phyloP scores from a whole-genome alignment of 495 filamentous ascomycete species.

The Emericellopsis terricola region DNA sequence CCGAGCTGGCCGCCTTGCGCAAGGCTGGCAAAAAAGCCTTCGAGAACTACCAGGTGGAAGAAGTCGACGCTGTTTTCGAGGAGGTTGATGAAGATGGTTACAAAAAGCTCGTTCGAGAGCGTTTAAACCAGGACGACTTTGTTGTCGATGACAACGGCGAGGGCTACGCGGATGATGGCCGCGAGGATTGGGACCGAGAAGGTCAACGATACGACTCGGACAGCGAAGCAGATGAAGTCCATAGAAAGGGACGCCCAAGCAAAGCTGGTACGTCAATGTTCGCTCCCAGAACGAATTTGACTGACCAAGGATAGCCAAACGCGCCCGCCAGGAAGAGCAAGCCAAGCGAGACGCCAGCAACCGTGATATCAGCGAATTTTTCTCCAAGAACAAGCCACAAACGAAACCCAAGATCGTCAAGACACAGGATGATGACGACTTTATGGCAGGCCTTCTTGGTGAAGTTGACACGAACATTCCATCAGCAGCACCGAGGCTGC shows the following conservation, averaged over 20 bases:
- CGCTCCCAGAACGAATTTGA: not conserved
- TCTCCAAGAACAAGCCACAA: conserved; percentile 49
- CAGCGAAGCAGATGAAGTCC: conserved; percentile 48
- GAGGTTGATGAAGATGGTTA: conserved; percentile 95
- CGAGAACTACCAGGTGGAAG: conserved; percentile 72
- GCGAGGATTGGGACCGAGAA: conserved; percentile 84
- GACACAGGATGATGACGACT: conserved; percentile 74
- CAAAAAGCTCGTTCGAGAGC: conserved; percentile 81
- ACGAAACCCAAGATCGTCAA: conserved; percentile 58
- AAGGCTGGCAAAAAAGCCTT: conserved; percentile 80
- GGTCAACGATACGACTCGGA: conserved; percentile 48
- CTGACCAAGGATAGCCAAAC: conserved; percentile 39
- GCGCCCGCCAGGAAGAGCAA: conserved; percentile 78
- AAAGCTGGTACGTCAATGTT: conserved; percentile 20
- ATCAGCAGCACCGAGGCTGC: conserved; percentile 27
- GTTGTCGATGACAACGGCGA: conserved; percentile 90
- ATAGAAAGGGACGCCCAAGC: conserved; percentile 36
- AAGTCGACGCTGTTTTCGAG: conserved; percentile 76
- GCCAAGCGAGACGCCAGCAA: conserved; percentile 74
- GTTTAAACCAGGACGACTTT: conserved; percentile 89
- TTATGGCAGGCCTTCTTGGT: conserved; percentile 66
- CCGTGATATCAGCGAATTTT: conserved; percentile 84
- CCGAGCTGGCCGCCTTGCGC: conserved; percentile 69
- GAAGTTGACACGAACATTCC: conserved; percentile 75
- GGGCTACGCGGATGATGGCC: conserved; percentile 90